These are phyloP conservation scores for Pseudozyma tsukubaensis DNA, from an alignment of 1,284 basidiomycete species.

Conservation along the genomic window DNA sequence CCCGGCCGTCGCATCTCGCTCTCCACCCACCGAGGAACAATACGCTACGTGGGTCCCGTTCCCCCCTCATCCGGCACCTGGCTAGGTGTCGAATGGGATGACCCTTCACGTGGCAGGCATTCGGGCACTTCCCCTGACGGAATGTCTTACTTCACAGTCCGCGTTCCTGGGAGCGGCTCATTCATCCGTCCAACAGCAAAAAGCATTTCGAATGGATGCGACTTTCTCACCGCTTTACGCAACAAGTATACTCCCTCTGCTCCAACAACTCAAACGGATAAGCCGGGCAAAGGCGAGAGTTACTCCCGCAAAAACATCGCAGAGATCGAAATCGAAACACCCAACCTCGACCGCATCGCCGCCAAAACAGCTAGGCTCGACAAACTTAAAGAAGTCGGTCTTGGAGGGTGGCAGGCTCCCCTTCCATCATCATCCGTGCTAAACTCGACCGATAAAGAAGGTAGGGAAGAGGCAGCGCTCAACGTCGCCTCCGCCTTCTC, in stretches of 20 bases:
- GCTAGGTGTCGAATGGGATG: slow-evolving; percentile 97
- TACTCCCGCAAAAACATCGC: slow-evolving; percentile 49
- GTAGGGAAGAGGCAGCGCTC: slow-evolving; percentile 64
- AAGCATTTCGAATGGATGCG: slow-evolving; percentile 64
- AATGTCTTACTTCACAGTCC: slow-evolving; percentile 77
- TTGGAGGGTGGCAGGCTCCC: slow-evolving; percentile 72
- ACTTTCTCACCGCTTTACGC: slow-evolving; percentile 80
- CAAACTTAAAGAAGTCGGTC: slow-evolving; percentile 79
- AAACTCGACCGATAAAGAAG: slow-evolving; percentile 4
- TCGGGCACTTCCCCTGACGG: slow-evolving; percentile 80
- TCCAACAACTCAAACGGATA: not conserved
- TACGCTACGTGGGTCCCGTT: slow-evolving; percentile 79
- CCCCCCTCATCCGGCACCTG: slow-evolving; percentile 78
- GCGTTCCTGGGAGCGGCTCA: slow-evolving; percentile 47
- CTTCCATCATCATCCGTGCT: slow-evolving; percentile 7
- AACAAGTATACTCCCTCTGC: slow-evolving; percentile 53
- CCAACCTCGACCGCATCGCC: slow-evolving; percentile 82
- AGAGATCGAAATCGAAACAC: slow-evolving; percentile 84
- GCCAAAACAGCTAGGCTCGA: slow-evolving; percentile 77
- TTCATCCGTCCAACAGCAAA: slow-evolving; percentile 53
- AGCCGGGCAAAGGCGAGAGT: slow-evolving; percentile 71
- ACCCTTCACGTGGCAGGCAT: slow-evolving; percentile 84
- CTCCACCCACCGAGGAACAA: slow-evolving; percentile 70
- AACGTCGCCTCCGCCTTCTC: slow-evolving; percentile 72
- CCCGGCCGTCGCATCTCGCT: slow-evolving; percentile 52